Evolutionary conservation across 1,139 yeast genomes (phyloP).

Genomic region (Suhomyces bokatorum): DNA sequence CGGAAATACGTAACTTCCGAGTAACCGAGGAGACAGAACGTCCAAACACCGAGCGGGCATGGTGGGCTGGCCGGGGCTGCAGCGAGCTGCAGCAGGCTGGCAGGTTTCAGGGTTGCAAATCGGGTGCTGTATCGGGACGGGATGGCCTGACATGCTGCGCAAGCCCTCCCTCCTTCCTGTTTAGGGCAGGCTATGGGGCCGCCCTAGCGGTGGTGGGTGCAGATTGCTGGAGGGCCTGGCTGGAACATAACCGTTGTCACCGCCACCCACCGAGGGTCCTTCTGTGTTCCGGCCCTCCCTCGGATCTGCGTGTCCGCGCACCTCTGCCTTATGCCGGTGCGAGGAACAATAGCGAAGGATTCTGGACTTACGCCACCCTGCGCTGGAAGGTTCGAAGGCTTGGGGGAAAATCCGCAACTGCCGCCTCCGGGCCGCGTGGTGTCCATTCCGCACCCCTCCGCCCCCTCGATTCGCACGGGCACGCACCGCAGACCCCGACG

Average conservation of each 20-base stretch:
- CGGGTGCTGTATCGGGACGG: neutral
- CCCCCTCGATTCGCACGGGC: neutral
- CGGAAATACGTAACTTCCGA: constrained; percentile 5
- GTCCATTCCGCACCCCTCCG: neutral
- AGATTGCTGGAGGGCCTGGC: neutral
- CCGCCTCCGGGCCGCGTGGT: neutral
- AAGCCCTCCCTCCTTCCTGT: neutral
- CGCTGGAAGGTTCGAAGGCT: constrained; percentile 3
- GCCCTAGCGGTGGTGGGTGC: neutral
- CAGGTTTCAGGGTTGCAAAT: constrained; percentile 4
- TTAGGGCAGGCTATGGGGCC: neutral
- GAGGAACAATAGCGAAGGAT: constrained; percentile 6
- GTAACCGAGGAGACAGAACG: constrained; percentile 1
- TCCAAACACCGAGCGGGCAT: constrained; percentile 1
- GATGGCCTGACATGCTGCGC: constrained; percentile 4
- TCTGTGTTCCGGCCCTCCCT: neutral
- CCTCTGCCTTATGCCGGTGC: constrained; percentile 3
- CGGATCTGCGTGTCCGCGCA: constrained; percentile 1
- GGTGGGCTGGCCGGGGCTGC: neutral
- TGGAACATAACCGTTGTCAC: constrained; percentile 3
- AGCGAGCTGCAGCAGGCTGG: neutral
- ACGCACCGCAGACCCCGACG: no score
- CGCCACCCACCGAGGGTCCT: constrained; percentile 3
- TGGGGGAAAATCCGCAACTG: neutral
- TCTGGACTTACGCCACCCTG: constrained; percentile 6